phyloP scores from a whole-genome alignment of 106 monocot genomes.

The Allium cepa region DNA sequence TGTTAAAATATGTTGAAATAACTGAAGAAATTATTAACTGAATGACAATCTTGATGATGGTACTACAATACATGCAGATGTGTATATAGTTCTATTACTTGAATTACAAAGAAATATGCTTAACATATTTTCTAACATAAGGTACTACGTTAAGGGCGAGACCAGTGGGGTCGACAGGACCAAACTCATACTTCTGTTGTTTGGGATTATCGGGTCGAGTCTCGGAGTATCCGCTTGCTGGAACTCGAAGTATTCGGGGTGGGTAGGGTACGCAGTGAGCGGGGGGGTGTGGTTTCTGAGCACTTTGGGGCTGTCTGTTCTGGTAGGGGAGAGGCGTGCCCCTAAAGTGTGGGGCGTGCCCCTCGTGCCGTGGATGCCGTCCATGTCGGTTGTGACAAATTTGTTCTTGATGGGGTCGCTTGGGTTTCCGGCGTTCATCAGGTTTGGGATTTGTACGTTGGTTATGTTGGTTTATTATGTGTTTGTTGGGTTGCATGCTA shows the following conservation, averaged over 20 bases:
- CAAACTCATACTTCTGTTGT: conserved; percentile 23
- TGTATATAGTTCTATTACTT: too few species aligned
- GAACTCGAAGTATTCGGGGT: conserved; percentile 27
- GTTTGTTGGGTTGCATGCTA: conserved; percentile 61
- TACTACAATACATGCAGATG: too few species aligned
- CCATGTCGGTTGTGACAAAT: conserved; percentile 60
- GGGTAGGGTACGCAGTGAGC: conserved; percentile 41
- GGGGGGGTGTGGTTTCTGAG: conserved; percentile 36
- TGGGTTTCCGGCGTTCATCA: conserved; percentile 36
- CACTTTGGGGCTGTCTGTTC: conserved; percentile 36
- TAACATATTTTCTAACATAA: too few species aligned
- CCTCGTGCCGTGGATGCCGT: conserved; percentile 69
- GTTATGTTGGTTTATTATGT: conserved; percentile 68
- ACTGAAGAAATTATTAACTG: too few species aligned
- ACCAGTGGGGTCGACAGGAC: conserved; percentile 6
- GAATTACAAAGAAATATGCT: too few species aligned
- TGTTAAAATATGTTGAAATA: too few species aligned
- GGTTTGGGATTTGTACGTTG: conserved; percentile 56
- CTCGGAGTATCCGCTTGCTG: conserved; percentile 45
- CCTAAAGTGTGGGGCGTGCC: conserved; percentile 79
- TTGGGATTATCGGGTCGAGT: conserved; percentile 30
- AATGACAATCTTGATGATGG: too few species aligned
- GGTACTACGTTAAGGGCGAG: conserved; percentile 27
- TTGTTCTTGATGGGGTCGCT: conserved; percentile 79
- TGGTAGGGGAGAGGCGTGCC: conserved; percentile 26